These are phyloP conservation scores for Coix lacrymajobi DNA, from an alignment of 176 grass and related monocot species.

Conservation along the genomic window DNA sequence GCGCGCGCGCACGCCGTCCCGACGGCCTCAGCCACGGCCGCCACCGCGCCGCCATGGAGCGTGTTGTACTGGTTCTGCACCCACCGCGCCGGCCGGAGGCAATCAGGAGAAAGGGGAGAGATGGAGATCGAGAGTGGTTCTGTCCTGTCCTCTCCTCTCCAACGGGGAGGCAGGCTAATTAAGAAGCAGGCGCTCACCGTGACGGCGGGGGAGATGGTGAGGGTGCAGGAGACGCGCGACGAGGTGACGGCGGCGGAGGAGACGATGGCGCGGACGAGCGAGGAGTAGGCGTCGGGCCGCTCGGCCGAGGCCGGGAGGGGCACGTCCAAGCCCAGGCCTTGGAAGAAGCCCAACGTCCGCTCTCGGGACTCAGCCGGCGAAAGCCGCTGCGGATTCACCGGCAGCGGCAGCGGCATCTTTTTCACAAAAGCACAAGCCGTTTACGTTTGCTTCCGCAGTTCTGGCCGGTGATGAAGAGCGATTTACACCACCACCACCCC, in stretches of 20 bases:
- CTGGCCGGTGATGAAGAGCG: too few relatives aligned
- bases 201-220: conserved; percentile 28
- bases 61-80: conserved; percentile 49
- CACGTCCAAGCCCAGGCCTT: background rate
- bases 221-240: conserved; percentile 33
- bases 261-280: conserved; percentile 32
- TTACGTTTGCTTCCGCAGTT: background rate
- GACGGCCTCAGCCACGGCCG: conserved; percentile 41
- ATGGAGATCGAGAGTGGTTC: background rate
- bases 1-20: conserved; percentile 41
- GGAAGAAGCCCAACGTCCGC: conserved; percentile 1
- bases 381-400: background rate
- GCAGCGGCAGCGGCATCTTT: background rate
- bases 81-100: background rate
- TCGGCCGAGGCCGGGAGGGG: conserved; percentile 27
- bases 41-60: conserved; percentile 55
- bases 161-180: background rate
- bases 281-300: conserved; percentile 23
- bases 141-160: background rate
- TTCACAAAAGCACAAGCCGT: background rate
- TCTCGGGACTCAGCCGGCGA: conserved; percentile 10
- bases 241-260: conserved; percentile 17
- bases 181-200: conserved; percentile 7
- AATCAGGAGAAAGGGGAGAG: background rate
- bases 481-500: too few relatives aligned